Evolutionary conservation across 2,329 filamentous ascomycete genomes (phyloP), one percentile per base, ranked within the genome.

Genomic region (Fusarium veterinarium): DNA sequence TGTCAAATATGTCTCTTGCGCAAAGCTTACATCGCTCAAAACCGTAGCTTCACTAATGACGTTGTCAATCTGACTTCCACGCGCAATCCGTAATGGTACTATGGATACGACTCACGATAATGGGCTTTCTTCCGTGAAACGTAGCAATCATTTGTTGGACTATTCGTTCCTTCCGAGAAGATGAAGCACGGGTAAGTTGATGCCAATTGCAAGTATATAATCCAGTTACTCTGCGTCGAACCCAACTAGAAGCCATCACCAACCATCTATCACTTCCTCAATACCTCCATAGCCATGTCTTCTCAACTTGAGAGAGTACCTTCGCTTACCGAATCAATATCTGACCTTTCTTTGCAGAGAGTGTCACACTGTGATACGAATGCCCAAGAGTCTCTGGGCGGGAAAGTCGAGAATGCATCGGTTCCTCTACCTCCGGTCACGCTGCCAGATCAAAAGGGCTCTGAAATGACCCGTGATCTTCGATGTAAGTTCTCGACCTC

Each of bases 391-490:
- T 20, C 28, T 4, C 17, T 9, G 0, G 23, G 23, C 3, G 11
- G 30, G 6, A 48, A 46, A n/a, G 11, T 5, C 0, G 35, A 61
- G 14, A 25, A 23, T 10, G 10, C 42, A 1, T 16, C 59, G 2
- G 12, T 30, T 9, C 4, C 28, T 4, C n/a, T 37, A 2, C 37
- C 52, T 0, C 30, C 37, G 4, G 37, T 67, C 1, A 9, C 28
- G 13, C 25, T 67, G 1, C 64, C 64, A 4, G 53, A 61, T 20
- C 64, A 67, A 11, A 48, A 23, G 3, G 64, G 63, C 0, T 42
- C 23, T 1, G 63, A 67, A 40, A 16, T 16, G 7, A 48, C 41
- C 1, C 53, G 55, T 0, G 55, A 67, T 1, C 20, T 67, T 6
- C 41, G 33, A 33, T 67, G 64, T 67, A 53, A 9, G 52, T 1